Percentiles rank a stretch among this genome's conserved stretches.
Conservation (phyloP, 1,139 yeast species). For the Sugiyamaella sp. region DNA sequence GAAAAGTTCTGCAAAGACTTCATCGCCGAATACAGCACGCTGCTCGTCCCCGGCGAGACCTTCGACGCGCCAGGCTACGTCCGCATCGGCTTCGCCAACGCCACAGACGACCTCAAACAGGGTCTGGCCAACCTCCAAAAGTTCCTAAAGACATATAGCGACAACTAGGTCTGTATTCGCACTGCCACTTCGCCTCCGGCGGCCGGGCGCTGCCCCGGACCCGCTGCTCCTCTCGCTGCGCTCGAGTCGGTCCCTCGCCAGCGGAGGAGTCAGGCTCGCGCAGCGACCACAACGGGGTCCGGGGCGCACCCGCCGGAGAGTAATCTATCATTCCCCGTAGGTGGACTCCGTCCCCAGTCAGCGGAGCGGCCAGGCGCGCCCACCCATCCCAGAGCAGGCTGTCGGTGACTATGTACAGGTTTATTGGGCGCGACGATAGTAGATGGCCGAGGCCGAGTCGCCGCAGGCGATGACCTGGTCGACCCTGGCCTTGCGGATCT, state of each 20-base stretch:
- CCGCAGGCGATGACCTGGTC: constrained; percentile 70
- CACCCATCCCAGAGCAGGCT: constrained; percentile 3
- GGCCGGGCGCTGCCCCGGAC: neutral
- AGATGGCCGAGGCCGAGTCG: constrained; percentile 62
- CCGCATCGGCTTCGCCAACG: constrained; percentile 58
- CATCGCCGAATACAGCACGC: constrained; percentile 44
- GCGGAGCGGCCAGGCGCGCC: no score
- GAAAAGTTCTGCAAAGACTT: constrained; percentile 45
- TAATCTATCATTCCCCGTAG: no score
- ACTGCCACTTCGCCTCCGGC: neutral
- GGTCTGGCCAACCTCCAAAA: constrained; percentile 38
- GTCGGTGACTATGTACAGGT: constrained; percentile 2
- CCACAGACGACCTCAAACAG: constrained; percentile 41
- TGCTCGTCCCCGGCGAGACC: constrained; percentile 58
- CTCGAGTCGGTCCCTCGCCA: neutral
- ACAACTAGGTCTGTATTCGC: neutral
- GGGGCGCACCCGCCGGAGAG: constrained; percentile 6
- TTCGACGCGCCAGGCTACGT: constrained; percentile 50
- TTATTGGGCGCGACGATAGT: constrained; percentile 38
- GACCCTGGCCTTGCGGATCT: constrained; percentile 36
- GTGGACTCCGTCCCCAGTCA: no score
- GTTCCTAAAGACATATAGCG: constrained; percentile 21
- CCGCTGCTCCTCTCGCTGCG: neutral
- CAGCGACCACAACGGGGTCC: constrained; percentile 2
- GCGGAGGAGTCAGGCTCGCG: no score